Conservation (phyloP, 208 protist genomes). For the Leishmania braziliensis region DNA sequence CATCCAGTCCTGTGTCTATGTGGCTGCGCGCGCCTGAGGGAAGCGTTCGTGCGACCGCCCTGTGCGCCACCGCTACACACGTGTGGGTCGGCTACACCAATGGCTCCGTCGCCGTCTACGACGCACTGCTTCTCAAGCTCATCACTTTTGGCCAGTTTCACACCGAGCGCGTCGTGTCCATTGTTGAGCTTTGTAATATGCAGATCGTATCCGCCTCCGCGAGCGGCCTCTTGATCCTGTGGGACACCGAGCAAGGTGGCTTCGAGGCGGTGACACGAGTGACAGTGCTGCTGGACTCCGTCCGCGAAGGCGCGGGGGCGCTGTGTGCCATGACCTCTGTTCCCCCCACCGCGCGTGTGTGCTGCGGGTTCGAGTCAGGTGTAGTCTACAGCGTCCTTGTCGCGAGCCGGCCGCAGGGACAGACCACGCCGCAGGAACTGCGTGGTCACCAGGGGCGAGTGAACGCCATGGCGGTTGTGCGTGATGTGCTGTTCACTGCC, state of each 20-base stretch:
- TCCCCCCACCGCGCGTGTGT: slow-evolving; percentile 34
- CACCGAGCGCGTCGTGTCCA: slow-evolving; percentile 37
- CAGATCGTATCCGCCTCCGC: slow-evolving; percentile 69
- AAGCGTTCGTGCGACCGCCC: slow-evolving; percentile 16
- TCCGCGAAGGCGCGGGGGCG: slow-evolving; percentile 13
- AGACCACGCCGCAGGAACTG: slow-evolving; percentile 33
- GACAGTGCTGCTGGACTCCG: slow-evolving; percentile 20
- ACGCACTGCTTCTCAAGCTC: slow-evolving; percentile 64
- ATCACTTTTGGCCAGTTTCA: slow-evolving; percentile 74
- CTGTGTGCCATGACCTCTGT: slow-evolving; percentile 23
- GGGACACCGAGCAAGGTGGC: slow-evolving; percentile 69
- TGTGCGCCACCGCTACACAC: slow-evolving; percentile 62
- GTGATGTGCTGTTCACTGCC: slow-evolving; percentile 77
- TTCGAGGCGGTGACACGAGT: slow-evolving; percentile 81
- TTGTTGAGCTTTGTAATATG: slow-evolving; percentile 26
- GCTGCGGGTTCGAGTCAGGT: slow-evolving; percentile 68
- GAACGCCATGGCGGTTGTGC: slow-evolving; percentile 63
- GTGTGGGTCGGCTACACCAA: slow-evolving; percentile 80
- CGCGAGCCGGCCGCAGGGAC: slow-evolving; percentile 42
- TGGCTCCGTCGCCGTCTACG: slow-evolving; percentile 79
- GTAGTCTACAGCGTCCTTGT: slow-evolving; percentile 52
- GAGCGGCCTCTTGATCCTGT: slow-evolving; percentile 77
- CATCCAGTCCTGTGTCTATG: not conserved
- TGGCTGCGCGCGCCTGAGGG: not conserved
- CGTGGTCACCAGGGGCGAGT: slow-evolving; percentile 58